These are phyloP conservation scores for Neurospora pannonica DNA, from an alignment of 495 filamentous ascomycete species.

Conservation along the genomic window DNA sequence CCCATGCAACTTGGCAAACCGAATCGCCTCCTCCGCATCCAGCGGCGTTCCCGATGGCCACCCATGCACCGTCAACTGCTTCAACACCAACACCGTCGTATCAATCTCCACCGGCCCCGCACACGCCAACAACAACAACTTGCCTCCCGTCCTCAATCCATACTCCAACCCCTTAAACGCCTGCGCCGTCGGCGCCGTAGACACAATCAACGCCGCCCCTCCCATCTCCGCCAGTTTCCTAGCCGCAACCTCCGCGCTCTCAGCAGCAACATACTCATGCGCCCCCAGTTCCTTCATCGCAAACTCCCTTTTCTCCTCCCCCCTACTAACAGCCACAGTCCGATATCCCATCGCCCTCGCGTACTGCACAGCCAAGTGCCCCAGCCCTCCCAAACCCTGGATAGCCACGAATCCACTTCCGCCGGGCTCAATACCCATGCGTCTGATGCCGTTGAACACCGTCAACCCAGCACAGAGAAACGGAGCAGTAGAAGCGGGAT, in stretches of 20 bases:
- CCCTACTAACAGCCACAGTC: constrained; percentile 48
- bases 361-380: constrained; percentile 57
- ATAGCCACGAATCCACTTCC: constrained; percentile 47
- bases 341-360: constrained; percentile 53
- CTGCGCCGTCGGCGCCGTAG: constrained; percentile 51
- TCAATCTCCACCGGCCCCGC: constrained; percentile 44
- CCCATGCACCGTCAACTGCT: constrained; percentile 44
- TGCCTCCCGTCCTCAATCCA: constrained; percentile 44
- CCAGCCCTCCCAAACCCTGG: constrained; percentile 54
- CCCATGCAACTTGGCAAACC: constrained; percentile 43
- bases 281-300: constrained; percentile 48
- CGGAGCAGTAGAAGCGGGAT: constrained; percentile 49
- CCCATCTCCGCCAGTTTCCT: constrained; percentile 44
- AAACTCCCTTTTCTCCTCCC: constrained; percentile 46
- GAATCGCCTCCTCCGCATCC: constrained; percentile 56
- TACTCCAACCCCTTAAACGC: constrained; percentile 43
- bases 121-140: constrained; percentile 48
- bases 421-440: constrained; percentile 47
- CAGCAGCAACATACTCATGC: constrained; percentile 53
- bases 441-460: constrained; percentile 58
- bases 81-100: constrained; percentile 35
- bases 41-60: constrained; percentile 54
- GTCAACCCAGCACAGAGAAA: constrained; percentile 62
- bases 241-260: constrained; percentile 39
- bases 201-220: constrained; percentile 51